phyloP scores from a whole-genome alignment of 2,329 filamentous ascomycete species.

The Dothideomycetes sp. region DNA sequence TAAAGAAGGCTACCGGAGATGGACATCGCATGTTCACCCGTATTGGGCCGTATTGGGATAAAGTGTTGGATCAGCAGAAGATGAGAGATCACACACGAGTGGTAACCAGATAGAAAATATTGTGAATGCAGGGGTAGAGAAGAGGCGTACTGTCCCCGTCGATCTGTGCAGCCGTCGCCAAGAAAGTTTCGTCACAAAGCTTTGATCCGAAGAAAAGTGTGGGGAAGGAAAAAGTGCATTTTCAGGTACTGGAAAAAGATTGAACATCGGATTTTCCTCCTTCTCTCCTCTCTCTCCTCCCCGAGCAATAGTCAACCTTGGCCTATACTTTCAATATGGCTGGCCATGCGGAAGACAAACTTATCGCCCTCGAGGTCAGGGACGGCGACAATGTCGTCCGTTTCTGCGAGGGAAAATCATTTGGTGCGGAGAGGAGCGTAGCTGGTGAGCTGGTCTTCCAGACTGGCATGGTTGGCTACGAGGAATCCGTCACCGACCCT shows the following conservation, averaged over 20 bases:
- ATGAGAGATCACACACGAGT: no score
- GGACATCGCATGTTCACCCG: no score
- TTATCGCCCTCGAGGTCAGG: constrained; percentile 82
- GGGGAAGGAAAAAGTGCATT: not conserved
- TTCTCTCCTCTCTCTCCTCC: constrained; percentile 5
- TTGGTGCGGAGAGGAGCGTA: constrained; percentile 87
- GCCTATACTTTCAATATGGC: constrained; percentile 10
- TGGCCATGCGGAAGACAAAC: constrained; percentile 12
- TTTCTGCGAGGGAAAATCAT: constrained; percentile 87
- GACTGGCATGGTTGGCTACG: constrained; percentile 98
- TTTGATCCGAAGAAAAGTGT: not conserved
- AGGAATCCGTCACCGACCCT: constrained; percentile 81
- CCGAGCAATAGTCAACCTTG: constrained; percentile 7
- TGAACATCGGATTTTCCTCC: not conserved
- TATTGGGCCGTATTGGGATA: no score
- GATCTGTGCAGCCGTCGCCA: no score
- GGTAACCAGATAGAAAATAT: no score
- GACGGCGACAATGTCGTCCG: constrained; percentile 55
- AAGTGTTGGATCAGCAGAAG: no score
- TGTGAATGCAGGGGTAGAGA: no score
- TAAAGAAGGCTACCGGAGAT: no score
- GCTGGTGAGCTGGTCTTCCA: constrained; percentile 98
- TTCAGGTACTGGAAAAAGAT: not conserved
- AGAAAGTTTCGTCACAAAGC: not conserved
- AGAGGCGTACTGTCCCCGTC: no score